Conservation (phyloP, 1,284 basidiomycete species). For the Rhodotorula sp. region DNA sequence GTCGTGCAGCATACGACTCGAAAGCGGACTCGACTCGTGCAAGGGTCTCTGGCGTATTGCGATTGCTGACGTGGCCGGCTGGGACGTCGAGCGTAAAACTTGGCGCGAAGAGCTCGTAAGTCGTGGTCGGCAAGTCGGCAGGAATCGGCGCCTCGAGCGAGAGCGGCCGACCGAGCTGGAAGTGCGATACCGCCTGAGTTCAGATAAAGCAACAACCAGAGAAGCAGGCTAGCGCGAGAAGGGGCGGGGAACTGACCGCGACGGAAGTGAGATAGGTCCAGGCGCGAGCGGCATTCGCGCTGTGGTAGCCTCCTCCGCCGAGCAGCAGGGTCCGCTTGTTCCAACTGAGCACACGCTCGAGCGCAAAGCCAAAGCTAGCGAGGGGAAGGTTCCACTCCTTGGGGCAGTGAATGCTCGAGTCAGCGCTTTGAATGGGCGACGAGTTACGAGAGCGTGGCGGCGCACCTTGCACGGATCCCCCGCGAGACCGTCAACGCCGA, state of each 20-base stretch:
- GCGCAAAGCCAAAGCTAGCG: not conserved
- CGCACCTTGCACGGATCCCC: slow-evolving; percentile 68
- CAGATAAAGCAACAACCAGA: not conserved
- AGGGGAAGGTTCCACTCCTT: slow-evolving; percentile 63
- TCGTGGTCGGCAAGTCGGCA: slow-evolving; percentile 47
- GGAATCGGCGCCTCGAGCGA: slow-evolving; percentile 65
- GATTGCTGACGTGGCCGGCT: slow-evolving; percentile 65
- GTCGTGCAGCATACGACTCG: slow-evolving; percentile 5
- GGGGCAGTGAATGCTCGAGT: not conserved
- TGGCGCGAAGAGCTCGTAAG: slow-evolving; percentile 63
- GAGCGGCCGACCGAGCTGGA: slow-evolving; percentile 59
- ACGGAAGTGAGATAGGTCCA: slow-evolving; percentile 78
- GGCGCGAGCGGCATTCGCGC: slow-evolving; percentile 74
- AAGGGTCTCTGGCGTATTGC: slow-evolving; percentile 62
- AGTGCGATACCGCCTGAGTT: not conserved
- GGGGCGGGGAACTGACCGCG: slow-evolving; percentile 55
- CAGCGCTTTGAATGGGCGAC: slow-evolving; percentile 28
- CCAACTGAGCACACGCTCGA: slow-evolving; percentile 51
- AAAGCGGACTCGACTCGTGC: slow-evolving; percentile 44
- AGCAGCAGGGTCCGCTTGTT: slow-evolving; percentile 25
- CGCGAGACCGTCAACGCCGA: slow-evolving; percentile 79
- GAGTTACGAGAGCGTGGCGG: not conserved
- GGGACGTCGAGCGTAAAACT: slow-evolving; percentile 75
- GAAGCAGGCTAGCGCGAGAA: not conserved
- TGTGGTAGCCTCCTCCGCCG: slow-evolving; percentile 68